These are phyloP conservation scores for Coemansia sp. DNA, from an alignment of 192 early-diverging fungal genomes.

Conservation along the genomic window DNA sequence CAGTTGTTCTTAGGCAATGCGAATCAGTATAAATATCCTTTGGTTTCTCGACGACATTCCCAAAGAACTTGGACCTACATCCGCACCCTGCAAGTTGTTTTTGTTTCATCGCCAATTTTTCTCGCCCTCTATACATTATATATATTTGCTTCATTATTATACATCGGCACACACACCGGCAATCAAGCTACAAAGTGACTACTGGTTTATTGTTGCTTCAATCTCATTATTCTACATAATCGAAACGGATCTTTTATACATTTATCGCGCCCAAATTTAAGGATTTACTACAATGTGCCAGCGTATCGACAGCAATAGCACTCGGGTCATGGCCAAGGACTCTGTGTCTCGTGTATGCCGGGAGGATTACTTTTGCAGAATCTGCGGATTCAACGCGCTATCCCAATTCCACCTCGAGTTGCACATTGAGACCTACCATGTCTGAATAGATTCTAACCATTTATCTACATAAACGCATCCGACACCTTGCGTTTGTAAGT, in stretches of 20 bases:
- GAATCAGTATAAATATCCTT: constrained; percentile 7
- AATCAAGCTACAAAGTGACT: too few relatives aligned
- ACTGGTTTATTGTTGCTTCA: neutral
- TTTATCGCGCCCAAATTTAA: too few relatives aligned
- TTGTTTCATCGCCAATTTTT: neutral
- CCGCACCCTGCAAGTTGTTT: neutral
- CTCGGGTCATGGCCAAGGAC: neutral
- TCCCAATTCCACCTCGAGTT: constrained; percentile 38
- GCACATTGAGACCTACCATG: constrained; percentile 23
- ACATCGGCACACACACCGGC: too few relatives aligned
- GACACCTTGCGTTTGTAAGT: neutral
- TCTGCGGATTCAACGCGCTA: constrained; percentile 47
- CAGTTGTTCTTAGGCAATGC: neutral
- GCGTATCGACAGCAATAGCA: constrained; percentile 8
- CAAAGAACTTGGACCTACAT: neutral
- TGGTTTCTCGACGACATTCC: neutral
- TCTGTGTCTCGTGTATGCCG: constrained; percentile 16
- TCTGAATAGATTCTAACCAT: neutral
- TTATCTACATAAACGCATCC: neutral
- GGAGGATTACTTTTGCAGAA: constrained; percentile 47
- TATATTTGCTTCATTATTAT: neutral
- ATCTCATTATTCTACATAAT: too few relatives aligned
- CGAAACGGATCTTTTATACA: too few relatives aligned
- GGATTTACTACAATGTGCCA: constrained; percentile 45
- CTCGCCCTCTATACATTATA: neutral